Conservation (phyloP, 139 green algal genomes). For the Closterium sp. region DNA sequence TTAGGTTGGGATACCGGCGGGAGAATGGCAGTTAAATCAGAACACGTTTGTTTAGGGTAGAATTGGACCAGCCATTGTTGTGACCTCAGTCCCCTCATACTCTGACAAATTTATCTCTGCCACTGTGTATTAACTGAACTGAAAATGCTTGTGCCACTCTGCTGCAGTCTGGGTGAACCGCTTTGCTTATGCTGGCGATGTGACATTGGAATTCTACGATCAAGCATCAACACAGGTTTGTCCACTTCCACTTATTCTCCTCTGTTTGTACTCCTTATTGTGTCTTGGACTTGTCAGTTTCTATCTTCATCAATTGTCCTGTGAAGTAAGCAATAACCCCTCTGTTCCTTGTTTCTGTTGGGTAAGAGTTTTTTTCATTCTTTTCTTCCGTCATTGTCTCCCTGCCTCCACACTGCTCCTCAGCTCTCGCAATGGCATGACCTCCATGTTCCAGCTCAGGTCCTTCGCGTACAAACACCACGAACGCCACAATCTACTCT, state of each 20-base stretch:
- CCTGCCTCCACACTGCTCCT: too few species aligned
- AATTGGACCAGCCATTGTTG: too few species aligned
- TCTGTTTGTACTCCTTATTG: background rate
- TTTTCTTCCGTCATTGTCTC: too few species aligned
- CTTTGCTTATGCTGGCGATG: conserved; percentile 24
- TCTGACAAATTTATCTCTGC: background rate
- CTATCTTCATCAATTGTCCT: background rate
- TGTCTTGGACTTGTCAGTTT: background rate
- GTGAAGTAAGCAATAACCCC: background rate
- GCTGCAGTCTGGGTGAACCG: conserved; percentile 30
- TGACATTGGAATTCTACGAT: conserved; percentile 11
- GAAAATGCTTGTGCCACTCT: background rate
- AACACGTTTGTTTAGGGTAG: background rate
- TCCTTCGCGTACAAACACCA: too few species aligned
- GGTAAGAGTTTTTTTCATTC: too few species aligned
- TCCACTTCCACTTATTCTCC: background rate
- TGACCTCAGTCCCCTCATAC: background rate
- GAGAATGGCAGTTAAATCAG: background rate
- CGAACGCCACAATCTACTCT: too few species aligned
- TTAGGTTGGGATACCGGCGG: background rate
- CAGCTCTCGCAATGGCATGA: too few species aligned
- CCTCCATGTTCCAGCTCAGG: too few species aligned
- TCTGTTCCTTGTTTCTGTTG: too few species aligned
- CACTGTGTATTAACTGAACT: too few species aligned
- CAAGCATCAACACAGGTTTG: background rate